Base-by-base conservation (phyloP, 2,329 filamentous ascomycete species). In the Paraphoma sp. region DNA sequence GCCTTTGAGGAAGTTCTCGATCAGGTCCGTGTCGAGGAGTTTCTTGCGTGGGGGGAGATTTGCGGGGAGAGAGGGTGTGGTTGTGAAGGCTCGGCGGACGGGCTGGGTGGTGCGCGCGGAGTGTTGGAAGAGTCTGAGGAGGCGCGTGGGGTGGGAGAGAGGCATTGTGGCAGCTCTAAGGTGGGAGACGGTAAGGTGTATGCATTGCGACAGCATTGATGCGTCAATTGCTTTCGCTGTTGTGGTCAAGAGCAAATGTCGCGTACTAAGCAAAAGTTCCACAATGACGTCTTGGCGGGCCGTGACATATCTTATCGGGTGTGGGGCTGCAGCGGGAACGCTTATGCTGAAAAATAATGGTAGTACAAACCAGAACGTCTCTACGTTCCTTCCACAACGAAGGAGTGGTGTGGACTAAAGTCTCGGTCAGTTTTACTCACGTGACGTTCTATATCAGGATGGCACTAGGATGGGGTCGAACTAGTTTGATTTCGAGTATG, bases 1-100 rank as follows among this genome's bases (percentile, higher is more conserved):
- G 68, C 95, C 95, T 75, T 95, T 96, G 58, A 99, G 83, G 78
- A 96, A 98, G 42, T 84, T 85, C 71, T 97, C 91, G 54, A 89
- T 87, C 64, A 98, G 87, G 50, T 97, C 93, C 16, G 83, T 80
- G 64, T 97, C 93, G 11, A 88, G 84, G 17, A 95, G 86, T 11
- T 87, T 85, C 12, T 90, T 89, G 4, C 93, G 87, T 6, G 92
- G 89, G 1, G 94, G 93, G 5, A 76, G 66, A 1, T 75, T 76
- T 10, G 62, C 48, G 44, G 62, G 56, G 48, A 42, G 51, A 33
- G 59, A 17, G 16, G 38, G 36, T 28, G 63, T 59, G 28, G 51
- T 48, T 47, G 62, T 60, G 58, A 71, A 71, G 44, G 65, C 43
- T 54, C 63, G 68, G 31, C 56, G 42, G 63, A 48, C 62, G 42